These are phyloP conservation scores for Xanthoceras sorbifolium DNA, from an alignment of 345 rosid species.

Conservation along the genomic window DNA sequence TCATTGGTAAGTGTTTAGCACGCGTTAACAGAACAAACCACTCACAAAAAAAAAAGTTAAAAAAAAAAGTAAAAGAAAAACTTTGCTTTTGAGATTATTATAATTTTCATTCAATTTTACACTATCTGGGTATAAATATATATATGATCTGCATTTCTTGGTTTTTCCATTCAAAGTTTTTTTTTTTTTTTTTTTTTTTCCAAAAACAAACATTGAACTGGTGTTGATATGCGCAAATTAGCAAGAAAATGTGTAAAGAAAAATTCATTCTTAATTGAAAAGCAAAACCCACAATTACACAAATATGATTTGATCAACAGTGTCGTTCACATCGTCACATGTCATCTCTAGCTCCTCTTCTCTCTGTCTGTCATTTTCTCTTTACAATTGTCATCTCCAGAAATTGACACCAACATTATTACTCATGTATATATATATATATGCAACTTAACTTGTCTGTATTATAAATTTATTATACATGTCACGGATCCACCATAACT, in stretches of 20 bases:
- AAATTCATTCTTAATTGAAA: no score
- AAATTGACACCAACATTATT: background rate
- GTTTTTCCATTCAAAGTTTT: background rate
- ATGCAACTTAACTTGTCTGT: background rate
- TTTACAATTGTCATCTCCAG: background rate
- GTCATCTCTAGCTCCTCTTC: background rate
- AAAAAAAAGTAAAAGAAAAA: background rate
- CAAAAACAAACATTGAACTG: no score
- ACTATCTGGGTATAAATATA: background rate
- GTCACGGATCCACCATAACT: background rate
- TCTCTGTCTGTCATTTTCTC: background rate
- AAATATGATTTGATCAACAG: no score
- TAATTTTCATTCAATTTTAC: background rate
- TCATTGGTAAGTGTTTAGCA: conserved; percentile 13
- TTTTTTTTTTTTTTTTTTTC: background rate
- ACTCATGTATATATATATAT: background rate
- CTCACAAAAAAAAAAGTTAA: background rate
- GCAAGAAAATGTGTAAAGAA: background rate
- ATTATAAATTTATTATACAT: no score
- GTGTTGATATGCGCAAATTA: no score
- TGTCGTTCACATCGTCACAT: background rate
- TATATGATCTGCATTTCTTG: background rate
- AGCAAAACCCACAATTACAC: no score
- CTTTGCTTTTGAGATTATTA: background rate
- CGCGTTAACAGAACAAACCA: conserved; percentile 21